Base-by-base conservation (phyloP, 306 rosid genomes). In the Casuarina cunninghamiana region DNA sequence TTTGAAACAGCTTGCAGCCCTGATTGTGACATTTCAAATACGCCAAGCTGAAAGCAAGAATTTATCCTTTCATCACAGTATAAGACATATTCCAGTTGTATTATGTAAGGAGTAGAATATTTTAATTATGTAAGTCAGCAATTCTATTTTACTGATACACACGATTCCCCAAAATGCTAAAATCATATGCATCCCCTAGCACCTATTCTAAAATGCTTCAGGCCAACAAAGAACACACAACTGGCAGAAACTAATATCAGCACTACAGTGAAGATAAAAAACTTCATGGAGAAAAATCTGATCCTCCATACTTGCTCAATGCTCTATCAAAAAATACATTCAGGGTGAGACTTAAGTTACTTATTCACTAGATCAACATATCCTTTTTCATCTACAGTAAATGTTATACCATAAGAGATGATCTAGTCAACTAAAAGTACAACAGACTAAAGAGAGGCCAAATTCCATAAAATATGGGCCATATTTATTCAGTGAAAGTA, bases 11-110 rank as follows among this genome's bases (percentile, higher is more conserved):
- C 87, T 86, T 82, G 84, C 49, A 95, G 76, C 72, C 98, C 97
- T 3, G 86, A 85, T 43, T 90, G 88, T 72, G 86, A 80, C 98
- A 95, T 95, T 84, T 95, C 93, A 86, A 95, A 87, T 75, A 95
- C 97, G 82, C 97, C 98, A 74, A 95, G 98, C 97, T 93, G 88
- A 71, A 75, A 80, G 11, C 50, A 83, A 32, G 81, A 41, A 80
- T 78, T 45, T 60, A 74, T 69, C 41, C 48, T 58, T 38, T 75
- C 70, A 75, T 53, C 79, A 55, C 32, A 63, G 32, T 78, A 70
- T 68, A 80, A 45, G 51, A 48, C 66, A 58, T 75, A 41, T 50
- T n/a, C 63, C 60, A 69, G n/a, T 66, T 41, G 5, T 42, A 41
- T 66, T 42, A 17, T n/a, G 6, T 41, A 35, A 41, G 48, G 35